Base-by-base conservation (phyloP, 192 early-diverging fungal genomes). In the Podila epigama region DNA sequence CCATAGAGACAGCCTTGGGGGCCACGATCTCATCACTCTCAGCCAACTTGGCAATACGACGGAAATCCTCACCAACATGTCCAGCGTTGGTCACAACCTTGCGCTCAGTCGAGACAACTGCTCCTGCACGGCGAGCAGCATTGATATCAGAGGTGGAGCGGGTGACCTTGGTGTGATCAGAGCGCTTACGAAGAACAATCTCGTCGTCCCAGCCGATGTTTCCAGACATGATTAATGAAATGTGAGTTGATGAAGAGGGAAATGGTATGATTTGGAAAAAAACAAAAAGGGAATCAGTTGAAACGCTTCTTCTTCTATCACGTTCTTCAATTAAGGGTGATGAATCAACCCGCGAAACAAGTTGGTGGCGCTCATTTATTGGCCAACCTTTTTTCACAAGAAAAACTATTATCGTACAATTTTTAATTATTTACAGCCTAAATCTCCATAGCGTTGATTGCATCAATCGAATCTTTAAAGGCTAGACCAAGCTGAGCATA, bases 31-130 rank as follows among this genome's bases (percentile, higher is more conserved):
- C 95, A 60, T 93, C 90, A 61, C 93, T 90, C 51, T 93, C 89
- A 63, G 96, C 97, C 34, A 96, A 70, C 75, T 96, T 94, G 33
- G 94, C 95, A 66, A 93, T 90, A 48, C 85, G 88, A 52, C 86
- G 89, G 79, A 91, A 89, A 55, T 94, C 90, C 33, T 86, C 85
- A 18, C 84, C 84, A 29, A 84, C 80, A 66, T 90, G 87, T 40
- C 82, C 75, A 70, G 84, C 84, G 63, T 91, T 92, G 29, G 87
- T 84, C 31, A 72, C 70, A 41, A 66, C 65, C 84, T 96, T 96
- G 70, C 92, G 92, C 57, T 94, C 91, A 25, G 92, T 92, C 3
- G 81, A 72, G 60, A 96, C 80, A 32, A 81, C 75, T 35, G 84
- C 93, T 59, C 92, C 92, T 52, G 87, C 79, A 66, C 93, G 85